These are phyloP conservation scores for Saccharomyces jurei DNA, from an alignment of 805 yeast species.

Conservation along the genomic window DNA sequence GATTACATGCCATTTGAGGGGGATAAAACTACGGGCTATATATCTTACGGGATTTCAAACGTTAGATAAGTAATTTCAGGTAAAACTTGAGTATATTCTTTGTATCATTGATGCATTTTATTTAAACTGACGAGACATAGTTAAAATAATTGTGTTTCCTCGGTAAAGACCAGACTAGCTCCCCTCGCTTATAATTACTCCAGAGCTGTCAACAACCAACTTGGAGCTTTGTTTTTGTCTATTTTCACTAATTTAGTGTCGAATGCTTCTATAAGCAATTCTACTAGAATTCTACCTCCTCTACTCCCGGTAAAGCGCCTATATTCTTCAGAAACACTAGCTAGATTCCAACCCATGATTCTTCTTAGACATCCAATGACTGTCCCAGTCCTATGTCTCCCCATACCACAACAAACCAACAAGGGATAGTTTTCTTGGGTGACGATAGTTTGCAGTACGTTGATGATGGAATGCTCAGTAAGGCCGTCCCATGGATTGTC, in stretches of 20 bases:
- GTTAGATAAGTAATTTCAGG: neutral
- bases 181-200: neutral
- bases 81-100: neutral
- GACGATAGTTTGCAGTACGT: conserved; percentile 69
- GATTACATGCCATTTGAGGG: neutral
- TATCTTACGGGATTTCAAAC: neutral
- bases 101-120: neutral
- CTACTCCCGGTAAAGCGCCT: conserved; percentile 87
- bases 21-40: neutral
- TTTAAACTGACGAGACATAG: too few species aligned
- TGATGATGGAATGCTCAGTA: conserved; percentile 70
- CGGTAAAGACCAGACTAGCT: too few species aligned
- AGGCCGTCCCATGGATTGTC: conserved; percentile 95
- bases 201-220: conserved; percentile 26
- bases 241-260: conserved; percentile 27
- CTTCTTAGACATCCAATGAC: conserved; percentile 90
- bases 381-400: conserved; percentile 94
- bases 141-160: too few species aligned
- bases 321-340: conserved; percentile 87
- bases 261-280: conserved; percentile 65
- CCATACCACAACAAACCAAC: conserved; percentile 96
- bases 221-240: conserved; percentile 25
- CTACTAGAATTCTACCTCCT: conserved; percentile 90
- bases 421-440: conserved; percentile 73
- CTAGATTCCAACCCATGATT: conserved; percentile 95